Percentiles rank a stretch among this genome's conserved stretches.
phyloP scores from a whole-genome alignment of 1,284 basidiomycete species.

The Cryptococcus hybrid region DNA sequence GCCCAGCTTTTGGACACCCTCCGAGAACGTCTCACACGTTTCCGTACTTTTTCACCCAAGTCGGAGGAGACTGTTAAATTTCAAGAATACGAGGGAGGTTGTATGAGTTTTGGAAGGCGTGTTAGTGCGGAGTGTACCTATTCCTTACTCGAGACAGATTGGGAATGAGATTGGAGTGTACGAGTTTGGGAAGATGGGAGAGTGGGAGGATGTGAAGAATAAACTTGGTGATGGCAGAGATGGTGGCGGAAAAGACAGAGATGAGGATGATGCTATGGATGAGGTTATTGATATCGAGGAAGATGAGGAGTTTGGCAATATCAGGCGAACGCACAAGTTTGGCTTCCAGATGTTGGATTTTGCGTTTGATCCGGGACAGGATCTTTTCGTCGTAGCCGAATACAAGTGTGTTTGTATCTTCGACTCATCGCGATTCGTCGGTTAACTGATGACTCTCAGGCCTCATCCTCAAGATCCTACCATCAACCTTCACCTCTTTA shows the following conservation, averaged over 20 bases:
- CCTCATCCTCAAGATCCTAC: background rate
- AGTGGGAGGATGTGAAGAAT: conserved; percentile 32
- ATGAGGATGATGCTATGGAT: conserved; percentile 7
- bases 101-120: conserved; percentile 50
- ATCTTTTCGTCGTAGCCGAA: conserved; percentile 39
- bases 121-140: conserved; percentile 28
- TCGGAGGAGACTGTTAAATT: conserved; percentile 20
- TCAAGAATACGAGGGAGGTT: conserved; percentile 37
- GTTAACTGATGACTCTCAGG: background rate
- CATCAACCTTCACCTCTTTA: conserved; percentile 35
- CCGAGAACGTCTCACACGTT: conserved; percentile 38
- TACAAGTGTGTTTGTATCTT: background rate
- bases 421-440: too few relatives aligned
- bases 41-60: conserved; percentile 36
- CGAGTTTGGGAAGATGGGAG: conserved; percentile 17
- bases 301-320: conserved; percentile 13
- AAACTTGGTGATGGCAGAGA: background rate
- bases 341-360: conserved; percentile 42
- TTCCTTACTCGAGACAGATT: conserved; percentile 12
- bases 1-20: conserved; percentile 35
- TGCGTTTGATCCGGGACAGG: conserved; percentile 48
- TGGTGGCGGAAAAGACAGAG: conserved; percentile 3
- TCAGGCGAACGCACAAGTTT: conserved; percentile 26
- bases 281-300: conserved; percentile 14
- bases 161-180: conserved; percentile 29